A percentile compares a stretch with the other conserved stretches of the same genome.
Evolutionary conservation across 768 basidiomycete genomes (phyloP).

Genomic region (Russula sp.): DNA sequence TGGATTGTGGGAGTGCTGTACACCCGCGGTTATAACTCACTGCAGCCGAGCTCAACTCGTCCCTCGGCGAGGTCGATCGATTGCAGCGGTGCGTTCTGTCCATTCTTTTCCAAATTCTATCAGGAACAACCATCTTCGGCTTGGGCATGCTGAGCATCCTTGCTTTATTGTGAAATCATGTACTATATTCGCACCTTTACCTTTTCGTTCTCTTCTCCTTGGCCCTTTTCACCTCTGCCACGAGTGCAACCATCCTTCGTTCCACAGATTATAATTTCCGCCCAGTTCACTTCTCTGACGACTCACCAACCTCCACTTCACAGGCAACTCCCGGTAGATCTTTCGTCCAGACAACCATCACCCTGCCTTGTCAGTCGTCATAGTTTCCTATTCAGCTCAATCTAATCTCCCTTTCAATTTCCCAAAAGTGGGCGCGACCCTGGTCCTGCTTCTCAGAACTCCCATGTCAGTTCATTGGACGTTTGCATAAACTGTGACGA

Average conservation of each 20-base stretch:
- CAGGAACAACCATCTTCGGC: not conserved
- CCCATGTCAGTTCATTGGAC: not conserved
- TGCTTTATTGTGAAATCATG: not conserved
- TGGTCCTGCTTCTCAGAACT: not conserved
- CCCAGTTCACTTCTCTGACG: not conserved
- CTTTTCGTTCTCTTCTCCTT: not conserved
- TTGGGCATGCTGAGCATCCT: not conserved
- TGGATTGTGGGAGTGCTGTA: not conserved
- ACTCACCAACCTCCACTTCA: not conserved
- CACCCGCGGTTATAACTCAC: not conserved
- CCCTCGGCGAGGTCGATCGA: not conserved
- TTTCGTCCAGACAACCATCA: not conserved
- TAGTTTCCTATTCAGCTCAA: constrained; percentile 4
- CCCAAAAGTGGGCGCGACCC: not conserved
- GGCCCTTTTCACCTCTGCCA: not conserved
- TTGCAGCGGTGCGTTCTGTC: too few relatives aligned
- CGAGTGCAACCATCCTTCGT: not conserved
- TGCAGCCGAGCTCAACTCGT: not conserved
- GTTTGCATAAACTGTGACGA: too few relatives aligned
- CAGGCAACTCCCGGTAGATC: not conserved
- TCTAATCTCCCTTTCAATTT: constrained; percentile 14
- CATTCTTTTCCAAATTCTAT: too few relatives aligned
- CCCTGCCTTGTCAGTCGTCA: not conserved
- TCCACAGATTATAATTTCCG: not conserved
- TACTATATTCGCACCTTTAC: not conserved